These are phyloP conservation scores for Neurospora sp. DNA, from an alignment of 2,329 filamentous ascomycete genomes.

Conservation along the genomic window DNA sequence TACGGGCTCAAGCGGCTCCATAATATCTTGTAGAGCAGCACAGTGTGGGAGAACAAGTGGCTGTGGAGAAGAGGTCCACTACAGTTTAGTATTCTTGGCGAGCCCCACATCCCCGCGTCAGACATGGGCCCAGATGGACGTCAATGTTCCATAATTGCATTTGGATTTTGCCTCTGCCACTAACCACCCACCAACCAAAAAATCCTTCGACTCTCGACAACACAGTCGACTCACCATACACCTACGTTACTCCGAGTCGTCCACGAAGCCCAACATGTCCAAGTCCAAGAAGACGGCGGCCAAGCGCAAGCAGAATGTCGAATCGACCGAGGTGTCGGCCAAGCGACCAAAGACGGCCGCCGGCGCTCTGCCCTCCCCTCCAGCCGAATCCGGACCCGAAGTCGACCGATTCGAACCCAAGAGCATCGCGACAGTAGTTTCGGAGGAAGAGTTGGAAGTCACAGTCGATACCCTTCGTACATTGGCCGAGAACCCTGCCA, in stretches of 20 bases:
- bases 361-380: not conserved
- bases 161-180: not conserved
- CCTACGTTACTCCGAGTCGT: not conserved
- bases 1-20: too few species aligned
- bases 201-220: not conserved
- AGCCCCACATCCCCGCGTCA: not conserved
- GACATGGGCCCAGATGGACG: not conserved
- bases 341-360: not conserved
- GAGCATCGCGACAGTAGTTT: slow-evolving; percentile 43
- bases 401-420: slow-evolving; percentile 29
- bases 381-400: not conserved
- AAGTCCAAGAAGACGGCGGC: not conserved
- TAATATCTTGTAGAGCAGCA: too few species aligned
- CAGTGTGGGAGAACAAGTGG: too few species aligned
- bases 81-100: not conserved
- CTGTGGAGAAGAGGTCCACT: too few species aligned
- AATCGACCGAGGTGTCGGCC: not conserved
- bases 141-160: not conserved
- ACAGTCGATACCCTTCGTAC: slow-evolving; percentile 53
- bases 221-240: not conserved
- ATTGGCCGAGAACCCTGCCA: slow-evolving; percentile 41
- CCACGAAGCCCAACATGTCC: not conserved
- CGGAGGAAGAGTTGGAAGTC: slow-evolving; percentile 56
- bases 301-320: not conserved
- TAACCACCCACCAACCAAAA: not conserved